A percentile compares a stretch with the other conserved stretches of the same genome.
Evolutionary conservation across 306 rosid species (phyloP).

Genomic region (Dalbergia cochinchinensis): DNA sequence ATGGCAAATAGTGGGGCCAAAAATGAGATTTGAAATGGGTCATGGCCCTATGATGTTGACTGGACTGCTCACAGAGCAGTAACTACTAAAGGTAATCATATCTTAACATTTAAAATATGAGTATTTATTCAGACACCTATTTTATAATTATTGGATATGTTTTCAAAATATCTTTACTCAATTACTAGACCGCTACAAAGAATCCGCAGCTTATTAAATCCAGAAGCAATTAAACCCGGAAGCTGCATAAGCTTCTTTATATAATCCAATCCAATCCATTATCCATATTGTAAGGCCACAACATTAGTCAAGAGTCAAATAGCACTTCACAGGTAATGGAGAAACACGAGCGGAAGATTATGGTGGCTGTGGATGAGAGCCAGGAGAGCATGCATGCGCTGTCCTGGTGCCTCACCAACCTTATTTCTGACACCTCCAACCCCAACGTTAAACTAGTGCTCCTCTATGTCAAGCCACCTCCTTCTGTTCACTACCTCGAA

Average conservation of each 20-base stretch:
- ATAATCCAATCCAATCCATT: slow-evolving; percentile 21
- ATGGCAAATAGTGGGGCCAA: too few species aligned
- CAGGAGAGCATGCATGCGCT: slow-evolving; percentile 82
- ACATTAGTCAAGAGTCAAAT: not conserved
- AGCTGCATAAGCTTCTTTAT: not conserved
- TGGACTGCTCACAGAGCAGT: too few species aligned
- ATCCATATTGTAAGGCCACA: slow-evolving; percentile 43
- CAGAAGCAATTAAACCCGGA: not conserved
- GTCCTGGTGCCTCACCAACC: slow-evolving; percentile 71
- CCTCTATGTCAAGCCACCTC: slow-evolving; percentile 84
- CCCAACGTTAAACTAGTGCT: slow-evolving; percentile 59
- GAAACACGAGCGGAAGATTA: slow-evolving; percentile 49
- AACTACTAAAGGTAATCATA: too few species aligned
- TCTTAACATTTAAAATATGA: too few species aligned
- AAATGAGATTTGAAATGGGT: too few species aligned
- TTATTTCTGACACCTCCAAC: slow-evolving; percentile 49
- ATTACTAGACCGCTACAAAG: too few species aligned
- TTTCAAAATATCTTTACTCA: too few species aligned
- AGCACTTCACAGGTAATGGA: slow-evolving; percentile 18
- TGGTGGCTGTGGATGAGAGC: slow-evolving; percentile 90
- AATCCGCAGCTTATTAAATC: not conserved
- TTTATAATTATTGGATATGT: too few species aligned
- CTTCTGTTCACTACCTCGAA: slow-evolving; percentile 57
- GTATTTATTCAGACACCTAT: too few species aligned
- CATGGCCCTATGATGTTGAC: too few species aligned